These are phyloP conservation scores for Scopulariopsis brevicaulis DNA, from an alignment of 2,329 filamentous ascomycete genomes.

Conservation along the genomic window DNA sequence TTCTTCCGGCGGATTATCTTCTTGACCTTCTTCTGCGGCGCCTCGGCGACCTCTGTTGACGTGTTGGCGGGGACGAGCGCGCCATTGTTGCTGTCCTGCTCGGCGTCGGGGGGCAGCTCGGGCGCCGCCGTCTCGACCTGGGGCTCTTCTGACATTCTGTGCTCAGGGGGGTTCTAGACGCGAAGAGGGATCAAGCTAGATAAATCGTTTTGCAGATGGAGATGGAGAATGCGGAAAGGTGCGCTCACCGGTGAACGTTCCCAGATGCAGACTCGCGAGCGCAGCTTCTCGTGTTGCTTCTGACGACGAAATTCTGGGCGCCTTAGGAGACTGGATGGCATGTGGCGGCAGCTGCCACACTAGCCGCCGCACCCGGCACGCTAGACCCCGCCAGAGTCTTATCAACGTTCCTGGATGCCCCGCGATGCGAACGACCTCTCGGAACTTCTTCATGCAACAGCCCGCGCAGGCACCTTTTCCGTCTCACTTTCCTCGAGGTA, in stretches of 20 bases:
- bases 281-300: neutral
- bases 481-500: neutral
- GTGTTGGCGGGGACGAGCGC: conserved; percentile 24
- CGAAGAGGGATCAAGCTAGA: neutral
- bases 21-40: conserved; percentile 46
- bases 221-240: neutral
- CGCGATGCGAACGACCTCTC: neutral
- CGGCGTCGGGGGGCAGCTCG: conserved; percentile 11
- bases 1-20: conserved; percentile 90
- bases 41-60: conserved; percentile 33
- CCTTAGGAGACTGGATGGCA: neutral
- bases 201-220: neutral
- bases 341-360: neutral
- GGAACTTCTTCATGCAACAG: neutral
- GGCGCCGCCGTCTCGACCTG: conserved; percentile 14
- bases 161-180: neutral
- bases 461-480: neutral
- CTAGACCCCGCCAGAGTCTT: neutral
- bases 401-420: neutral
- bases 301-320: neutral
- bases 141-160: conserved; percentile 20
- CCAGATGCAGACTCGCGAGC: neutral
- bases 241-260: neutral
- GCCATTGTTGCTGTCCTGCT: conserved; percentile 11
- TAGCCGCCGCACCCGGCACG: neutral